Evolutionary conservation across 257 asterid species (phyloP), one percentile per base, ranked within the genome.

Genomic region (Echites panduratus): DNA sequence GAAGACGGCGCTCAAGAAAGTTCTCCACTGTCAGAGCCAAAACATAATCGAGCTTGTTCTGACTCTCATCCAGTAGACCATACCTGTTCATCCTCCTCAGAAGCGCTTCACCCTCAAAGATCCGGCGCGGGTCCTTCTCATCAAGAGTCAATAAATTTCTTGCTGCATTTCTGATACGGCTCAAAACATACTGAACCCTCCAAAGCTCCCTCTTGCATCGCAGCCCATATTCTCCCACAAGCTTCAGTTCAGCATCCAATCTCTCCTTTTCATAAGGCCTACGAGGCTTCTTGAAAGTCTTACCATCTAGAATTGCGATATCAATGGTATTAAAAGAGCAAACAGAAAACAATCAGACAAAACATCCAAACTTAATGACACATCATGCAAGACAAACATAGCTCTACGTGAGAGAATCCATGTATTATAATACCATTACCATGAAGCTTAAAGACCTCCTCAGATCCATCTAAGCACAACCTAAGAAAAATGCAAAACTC

Each of bases 221-320:
- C 27, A 89, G 79, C 38, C 95, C 97, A 81, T 88, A 92, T 64
- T 92, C 96, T 40, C 96, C 96, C 47, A 92, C 96, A 53, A 92
- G 90, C 90, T 77, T 92, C 57, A 92, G 79, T 79, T 92, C 97
- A 49, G 97, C 91, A 81, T 92, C 97, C 76, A 92, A 80, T 4
- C 97, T 81, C 74, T 91, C 97, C 87, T 92, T 91, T 86, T 91
- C 97, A 73, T 86, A 91, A 8, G 97, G 96, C 56, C 96, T 95
- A 26, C 96, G 87, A 19, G 97, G 96, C 82, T 89, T 92, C 91
- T 92, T 92, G 71, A 89, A 92, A 0, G 97, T 92, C 87, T 92
- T 92, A 64, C 93, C 96, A 81, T 92, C 96, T 92, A 68, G 73
- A 17, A 61, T 52, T 3, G 8, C 24, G 20, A 52, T 0, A 52